These are phyloP conservation scores for Leccinum ochraceum DNA, from an alignment of 768 basidiomycete genomes.

Conservation along the genomic window DNA sequence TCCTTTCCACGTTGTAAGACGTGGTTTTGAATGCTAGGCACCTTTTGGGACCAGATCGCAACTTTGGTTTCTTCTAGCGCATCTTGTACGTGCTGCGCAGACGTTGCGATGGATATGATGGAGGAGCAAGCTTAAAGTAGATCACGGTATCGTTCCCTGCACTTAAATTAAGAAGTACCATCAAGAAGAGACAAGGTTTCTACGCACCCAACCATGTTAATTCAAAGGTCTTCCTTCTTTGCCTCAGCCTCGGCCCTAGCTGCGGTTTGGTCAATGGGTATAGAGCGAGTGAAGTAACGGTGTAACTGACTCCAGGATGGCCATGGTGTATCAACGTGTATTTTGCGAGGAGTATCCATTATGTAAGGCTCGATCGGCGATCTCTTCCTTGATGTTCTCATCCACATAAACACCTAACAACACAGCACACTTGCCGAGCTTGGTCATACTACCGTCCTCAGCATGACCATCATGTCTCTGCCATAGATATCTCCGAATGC, in stretches of 20 bases:
- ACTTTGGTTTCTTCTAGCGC: conserved; percentile 63
- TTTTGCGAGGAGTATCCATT: conserved; percentile 50
- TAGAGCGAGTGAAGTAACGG: conserved; percentile 5
- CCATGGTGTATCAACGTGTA: conserved; percentile 47
- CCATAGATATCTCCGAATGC: conserved; percentile 46
- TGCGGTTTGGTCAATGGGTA: conserved; percentile 4
- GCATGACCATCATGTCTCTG: conserved; percentile 49
- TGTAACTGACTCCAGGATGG: conserved; percentile 44
- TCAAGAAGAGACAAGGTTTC: conserved; percentile 26
- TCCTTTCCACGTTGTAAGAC: conserved; percentile 39
- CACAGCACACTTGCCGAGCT: conserved; percentile 49
- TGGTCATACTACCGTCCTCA: conserved; percentile 48
- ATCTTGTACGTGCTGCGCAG: conserved; percentile 62
- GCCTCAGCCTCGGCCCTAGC: conserved; percentile 78
- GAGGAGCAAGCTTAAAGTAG: conserved; percentile 83
- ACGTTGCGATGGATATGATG: conserved; percentile 73
- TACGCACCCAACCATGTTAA: conserved; percentile 87
- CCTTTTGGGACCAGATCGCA: conserved; percentile 50
- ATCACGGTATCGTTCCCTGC: conserved; percentile 88
- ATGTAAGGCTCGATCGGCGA: conserved; percentile 29
- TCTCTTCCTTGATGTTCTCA: conserved; percentile 39
- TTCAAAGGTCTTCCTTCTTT: conserved; percentile 83
- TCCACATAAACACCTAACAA: conserved; percentile 45
- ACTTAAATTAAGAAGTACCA: conserved; percentile 46
- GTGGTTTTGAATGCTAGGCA: conserved; percentile 45